These are phyloP conservation scores for Blastobotrys muscicola DNA, from an alignment of 805 yeast species.

Conservation along the genomic window DNA sequence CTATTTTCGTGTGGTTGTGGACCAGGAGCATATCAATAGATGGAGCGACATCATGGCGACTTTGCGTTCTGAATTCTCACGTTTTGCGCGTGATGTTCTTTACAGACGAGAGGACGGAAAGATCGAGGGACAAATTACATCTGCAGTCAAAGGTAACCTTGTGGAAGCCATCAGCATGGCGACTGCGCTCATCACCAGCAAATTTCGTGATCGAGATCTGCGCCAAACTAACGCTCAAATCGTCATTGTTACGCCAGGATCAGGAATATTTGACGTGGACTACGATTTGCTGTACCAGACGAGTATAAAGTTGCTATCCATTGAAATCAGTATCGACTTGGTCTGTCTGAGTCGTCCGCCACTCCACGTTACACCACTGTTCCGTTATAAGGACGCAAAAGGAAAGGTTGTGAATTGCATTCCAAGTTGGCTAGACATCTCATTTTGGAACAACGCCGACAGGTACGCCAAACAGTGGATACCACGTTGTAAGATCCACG, in stretches of 20 bases:
- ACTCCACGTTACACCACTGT: constrained; percentile 81
- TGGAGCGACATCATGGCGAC: constrained; percentile 93
- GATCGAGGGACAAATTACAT: constrained; percentile 59
- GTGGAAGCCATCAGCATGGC: constrained; percentile 83
- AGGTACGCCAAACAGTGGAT: constrained; percentile 51
- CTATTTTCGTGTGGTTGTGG: constrained; percentile 88
- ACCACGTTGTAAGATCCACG: constrained; percentile 92
- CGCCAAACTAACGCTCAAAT: constrained; percentile 89
- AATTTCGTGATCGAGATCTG: constrained; percentile 75
- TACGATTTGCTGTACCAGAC: constrained; percentile 66
- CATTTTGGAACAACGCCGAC: constrained; percentile 67
- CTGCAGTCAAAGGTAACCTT: constrained; percentile 83
- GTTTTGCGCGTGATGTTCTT: constrained; percentile 66
- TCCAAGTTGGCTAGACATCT: constrained; percentile 93
- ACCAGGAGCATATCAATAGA: constrained; percentile 76
- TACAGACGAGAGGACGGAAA: constrained; percentile 34
- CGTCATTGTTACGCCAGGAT: constrained; percentile 80
- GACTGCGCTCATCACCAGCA: constrained; percentile 62
- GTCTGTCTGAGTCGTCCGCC: constrained; percentile 88
- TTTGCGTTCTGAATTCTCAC: constrained; percentile 73
- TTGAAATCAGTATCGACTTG: constrained; percentile 82
- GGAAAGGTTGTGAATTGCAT: constrained; percentile 46
- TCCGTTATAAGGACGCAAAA: constrained; percentile 40
- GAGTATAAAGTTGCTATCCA: constrained; percentile 59
- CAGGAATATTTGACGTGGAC: constrained; percentile 90